Evolutionary conservation across 2,329 filamentous ascomycete species (phyloP), one percentile per base, ranked within the genome.

Genomic region (Ophiostoma piceae): DNA sequence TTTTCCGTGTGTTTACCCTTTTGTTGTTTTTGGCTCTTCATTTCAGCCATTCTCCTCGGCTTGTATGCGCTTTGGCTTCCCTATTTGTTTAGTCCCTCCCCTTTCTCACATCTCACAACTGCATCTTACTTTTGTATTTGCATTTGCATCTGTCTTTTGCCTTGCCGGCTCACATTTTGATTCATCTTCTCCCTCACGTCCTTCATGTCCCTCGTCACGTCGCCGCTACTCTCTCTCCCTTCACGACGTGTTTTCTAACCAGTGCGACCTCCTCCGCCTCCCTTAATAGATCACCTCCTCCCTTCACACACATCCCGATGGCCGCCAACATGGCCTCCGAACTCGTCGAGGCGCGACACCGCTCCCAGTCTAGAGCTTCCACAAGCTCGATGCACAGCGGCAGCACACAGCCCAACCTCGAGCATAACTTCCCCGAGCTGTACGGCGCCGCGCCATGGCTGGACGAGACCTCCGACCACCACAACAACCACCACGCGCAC

Each of bases 371-470:
- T 67, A 81, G 83, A 74, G 85, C 82, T 68, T 87, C 85, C 41
- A 87, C 85, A 37, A 82, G 84, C 29, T 87, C 85, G 14, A 81
- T 85, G 68, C 84, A 85, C 74, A 87, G 85, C 77, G 79, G 79
- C 73, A 79, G 80, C 51, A 84, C 84, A 1, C 84, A 86, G 74
- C 80, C 82, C 26, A 83, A 79, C 71, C 78, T 85, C 72, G 85
- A 87, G 47, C 83, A 83, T 68, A 77, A 78, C 70, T 83, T 84
- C 37, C 76, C 79, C 65, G 79, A 80, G 67, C 78, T 82, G 73
- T 86, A 84, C 73, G 67, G 68, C 22, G 75, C 78, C 26, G 78
- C 81, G 41, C 82, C 84, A 78, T 87, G 85, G 85, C 75, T 83
- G 67, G 75, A 73, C 69, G 73, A 72, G 68, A 72, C 79, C 70